Percentiles rank a stretch among this genome's conserved stretches.
phyloP scores from a whole-genome alignment of 768 basidiomycete species.

The Clathrus columnatus region DNA sequence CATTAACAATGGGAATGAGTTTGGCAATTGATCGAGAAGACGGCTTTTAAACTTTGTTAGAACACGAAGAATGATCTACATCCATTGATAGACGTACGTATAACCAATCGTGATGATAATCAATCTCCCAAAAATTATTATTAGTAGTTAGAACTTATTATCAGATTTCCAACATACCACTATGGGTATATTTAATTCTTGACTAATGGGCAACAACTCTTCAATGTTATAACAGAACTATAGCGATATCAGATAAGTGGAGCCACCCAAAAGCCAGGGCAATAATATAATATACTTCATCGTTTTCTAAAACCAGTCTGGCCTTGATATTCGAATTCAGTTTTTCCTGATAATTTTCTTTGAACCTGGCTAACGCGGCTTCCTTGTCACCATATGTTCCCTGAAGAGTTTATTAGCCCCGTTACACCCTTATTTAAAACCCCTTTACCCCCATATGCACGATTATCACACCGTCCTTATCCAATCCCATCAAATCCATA shows the following conservation, averaged over 20 bases:
- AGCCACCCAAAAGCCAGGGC: neutral
- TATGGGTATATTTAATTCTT: constrained; percentile 70
- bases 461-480: constrained; percentile 80
- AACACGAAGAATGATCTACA: constrained; percentile 14
- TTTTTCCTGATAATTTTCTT: constrained; percentile 50
- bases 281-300: constrained; percentile 50
- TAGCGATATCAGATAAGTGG: neutral
- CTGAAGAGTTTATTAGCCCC: constrained; percentile 18
- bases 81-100: constrained; percentile 40
- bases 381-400: constrained; percentile 76
- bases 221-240: constrained; percentile 82
- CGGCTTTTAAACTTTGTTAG: constrained; percentile 15
- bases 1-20: constrained; percentile 69
- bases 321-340: constrained; percentile 57
- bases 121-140: constrained; percentile 32
- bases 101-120: constrained; percentile 80
- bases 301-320: constrained; percentile 86
- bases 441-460: constrained; percentile 51
- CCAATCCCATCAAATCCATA: constrained; percentile 76
- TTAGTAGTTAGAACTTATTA: constrained; percentile 24
- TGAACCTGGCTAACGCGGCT: constrained; percentile 62
- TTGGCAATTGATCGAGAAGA: constrained; percentile 40
- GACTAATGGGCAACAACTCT: constrained; percentile 79
- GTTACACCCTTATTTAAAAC: neutral
- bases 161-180: constrained; percentile 38